These are phyloP conservation scores for Simplicillium aogashimaense DNA, from an alignment of 2,329 filamentous ascomycete genomes.

Conservation along the genomic window DNA sequence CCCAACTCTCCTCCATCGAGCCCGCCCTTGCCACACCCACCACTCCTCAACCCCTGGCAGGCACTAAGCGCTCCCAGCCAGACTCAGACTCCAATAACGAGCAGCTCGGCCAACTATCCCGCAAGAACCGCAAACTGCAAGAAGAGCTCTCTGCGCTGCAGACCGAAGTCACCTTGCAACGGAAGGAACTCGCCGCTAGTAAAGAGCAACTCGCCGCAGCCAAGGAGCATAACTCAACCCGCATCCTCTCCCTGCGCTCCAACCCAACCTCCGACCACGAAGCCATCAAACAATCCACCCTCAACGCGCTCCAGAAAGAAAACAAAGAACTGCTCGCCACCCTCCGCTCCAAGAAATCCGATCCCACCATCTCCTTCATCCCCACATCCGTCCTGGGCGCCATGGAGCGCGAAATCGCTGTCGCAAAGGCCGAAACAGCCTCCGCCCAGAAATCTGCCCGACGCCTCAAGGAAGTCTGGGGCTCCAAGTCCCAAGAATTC, in stretches of 20 bases:
- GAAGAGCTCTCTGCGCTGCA: conserved; percentile 63
- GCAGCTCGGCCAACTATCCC: conserved; percentile 70
- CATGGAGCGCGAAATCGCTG: conserved; percentile 64
- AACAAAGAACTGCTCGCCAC: conserved; percentile 75
- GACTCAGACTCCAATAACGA: conserved; percentile 55
- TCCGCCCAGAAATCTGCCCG: conserved; percentile 74
- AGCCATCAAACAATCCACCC: conserved; percentile 71
- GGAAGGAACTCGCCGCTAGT: conserved; percentile 64
- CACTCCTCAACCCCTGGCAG: conserved; percentile 27
- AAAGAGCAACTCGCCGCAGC: conserved; percentile 62
- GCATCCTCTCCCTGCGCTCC: conserved; percentile 76
- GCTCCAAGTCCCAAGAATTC: conserved; percentile 84
- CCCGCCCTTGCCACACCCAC: conserved; percentile 19
- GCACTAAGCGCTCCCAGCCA: conserved; percentile 56
- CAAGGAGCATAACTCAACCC: conserved; percentile 61
- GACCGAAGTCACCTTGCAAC: conserved; percentile 59
- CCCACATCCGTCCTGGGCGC: conserved; percentile 69
- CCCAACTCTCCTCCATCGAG: conserved; percentile 62
- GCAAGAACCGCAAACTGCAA: conserved; percentile 80
- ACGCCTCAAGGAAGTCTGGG: conserved; percentile 88
- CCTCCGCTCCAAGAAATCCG: conserved; percentile 38
- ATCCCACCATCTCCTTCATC: conserved; percentile 49
- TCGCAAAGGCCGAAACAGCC: conserved; percentile 54
- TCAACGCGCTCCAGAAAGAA: conserved; percentile 69
- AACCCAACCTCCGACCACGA: conserved; percentile 86